These are phyloP conservation scores for Irpex sp. DNA, from an alignment of 1,284 basidiomycete species.

Conservation along the genomic window DNA sequence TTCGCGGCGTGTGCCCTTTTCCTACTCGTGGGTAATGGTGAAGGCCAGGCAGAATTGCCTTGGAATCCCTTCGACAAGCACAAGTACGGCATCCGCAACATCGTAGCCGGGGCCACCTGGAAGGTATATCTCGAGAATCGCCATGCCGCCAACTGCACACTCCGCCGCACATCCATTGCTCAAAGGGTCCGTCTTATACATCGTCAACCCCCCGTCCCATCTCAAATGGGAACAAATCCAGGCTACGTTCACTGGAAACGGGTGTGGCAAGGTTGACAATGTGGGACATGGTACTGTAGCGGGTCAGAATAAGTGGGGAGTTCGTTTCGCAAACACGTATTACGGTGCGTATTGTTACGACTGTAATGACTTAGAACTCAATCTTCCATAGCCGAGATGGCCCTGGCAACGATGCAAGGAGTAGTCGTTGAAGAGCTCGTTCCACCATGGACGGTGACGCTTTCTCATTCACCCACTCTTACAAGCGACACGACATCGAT, in stretches of 20 bases:
- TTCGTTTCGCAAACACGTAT: background rate
- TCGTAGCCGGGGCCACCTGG: background rate
- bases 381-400: slow-evolving; percentile 8
- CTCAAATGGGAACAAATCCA: too few relatives aligned
- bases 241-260: too few relatives aligned
- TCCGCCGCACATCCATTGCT: slow-evolving; percentile 7
- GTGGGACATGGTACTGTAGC: too few relatives aligned
- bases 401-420: slow-evolving; percentile 8
- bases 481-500: background rate
- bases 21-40: too few relatives aligned
- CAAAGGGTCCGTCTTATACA: slow-evolving; percentile 1
- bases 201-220: background rate
- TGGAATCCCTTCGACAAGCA: too few relatives aligned
- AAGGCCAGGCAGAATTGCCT: too few relatives aligned
- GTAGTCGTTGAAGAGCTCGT: background rate
- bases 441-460: background rate
- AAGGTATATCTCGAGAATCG: background rate
- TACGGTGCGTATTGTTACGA: background rate
- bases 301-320: background rate
- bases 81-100: background rate
- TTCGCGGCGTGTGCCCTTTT: too few relatives aligned
- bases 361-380: background rate
- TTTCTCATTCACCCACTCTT: slow-evolving; percentile 1
- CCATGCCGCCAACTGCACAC: background rate
- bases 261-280: too few relatives aligned